phyloP scores from a whole-genome alignment of 305 asterid species.

The Fraxinus floribunda region DNA sequence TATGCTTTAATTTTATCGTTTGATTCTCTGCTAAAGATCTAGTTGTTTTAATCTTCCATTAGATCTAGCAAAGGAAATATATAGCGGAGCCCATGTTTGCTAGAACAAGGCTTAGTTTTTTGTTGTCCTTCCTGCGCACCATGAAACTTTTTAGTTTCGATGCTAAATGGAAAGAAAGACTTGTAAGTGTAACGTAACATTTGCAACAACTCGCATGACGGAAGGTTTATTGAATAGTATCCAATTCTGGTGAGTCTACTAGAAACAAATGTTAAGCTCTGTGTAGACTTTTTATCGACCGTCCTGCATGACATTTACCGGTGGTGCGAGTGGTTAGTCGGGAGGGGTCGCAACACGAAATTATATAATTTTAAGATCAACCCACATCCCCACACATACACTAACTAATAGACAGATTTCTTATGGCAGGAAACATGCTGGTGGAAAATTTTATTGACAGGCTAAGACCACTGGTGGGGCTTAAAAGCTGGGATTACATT shows the following conservation, averaged over 20 bases:
- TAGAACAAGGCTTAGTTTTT: too few relatives aligned
- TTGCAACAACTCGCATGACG: too few relatives aligned
- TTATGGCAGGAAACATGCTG: slow-evolving; percentile 31
- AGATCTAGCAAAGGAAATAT: too few relatives aligned
- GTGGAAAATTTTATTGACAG: slow-evolving; percentile 31
- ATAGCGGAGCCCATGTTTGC: too few relatives aligned
- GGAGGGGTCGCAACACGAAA: background rate
- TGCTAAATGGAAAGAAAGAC: too few relatives aligned
- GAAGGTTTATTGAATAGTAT: too few relatives aligned
- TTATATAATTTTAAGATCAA: background rate
- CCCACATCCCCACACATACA: too few relatives aligned
- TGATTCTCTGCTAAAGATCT: background rate
- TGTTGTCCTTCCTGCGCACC: too few relatives aligned
- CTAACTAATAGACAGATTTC: background rate
- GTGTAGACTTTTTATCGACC: background rate
- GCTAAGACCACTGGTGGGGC: slow-evolving; percentile 45
- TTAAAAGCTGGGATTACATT: slow-evolving; percentile 51
- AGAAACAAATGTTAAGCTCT: background rate
- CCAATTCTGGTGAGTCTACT: background rate
- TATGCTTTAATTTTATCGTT: background rate
- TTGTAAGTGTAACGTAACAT: too few relatives aligned
- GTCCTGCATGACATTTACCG: background rate
- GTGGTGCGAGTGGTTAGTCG: background rate
- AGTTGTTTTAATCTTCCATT: too few relatives aligned
- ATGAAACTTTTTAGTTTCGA: too few relatives aligned